These are phyloP conservation scores for Aspergillus melleus DNA, from an alignment of 2,329 filamentous ascomycete genomes.

Conservation along the genomic window DNA sequence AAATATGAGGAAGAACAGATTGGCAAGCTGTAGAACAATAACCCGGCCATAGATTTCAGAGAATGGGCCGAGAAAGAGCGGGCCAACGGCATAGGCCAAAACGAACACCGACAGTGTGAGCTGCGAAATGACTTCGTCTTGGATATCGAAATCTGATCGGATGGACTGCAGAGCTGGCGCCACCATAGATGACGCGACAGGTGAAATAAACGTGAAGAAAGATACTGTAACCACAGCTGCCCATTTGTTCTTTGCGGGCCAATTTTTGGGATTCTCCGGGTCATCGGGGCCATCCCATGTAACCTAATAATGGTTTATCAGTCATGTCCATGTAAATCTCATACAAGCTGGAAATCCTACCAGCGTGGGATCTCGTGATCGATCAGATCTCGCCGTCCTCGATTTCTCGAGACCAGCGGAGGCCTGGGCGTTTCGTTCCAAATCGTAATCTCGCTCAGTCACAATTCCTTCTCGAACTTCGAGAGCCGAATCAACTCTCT, in stretches of 20 bases:
- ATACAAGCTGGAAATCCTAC: constrained; percentile 17
- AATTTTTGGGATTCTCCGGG: constrained; percentile 53
- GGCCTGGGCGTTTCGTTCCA: constrained; percentile 20
- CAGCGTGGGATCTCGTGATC: constrained; percentile 25
- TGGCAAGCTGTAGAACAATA: constrained; percentile 55
- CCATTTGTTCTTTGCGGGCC: constrained; percentile 59
- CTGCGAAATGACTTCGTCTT: constrained; percentile 44
- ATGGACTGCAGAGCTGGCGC: constrained; percentile 55
- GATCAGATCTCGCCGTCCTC: constrained; percentile 21
- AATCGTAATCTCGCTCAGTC: constrained; percentile 29
- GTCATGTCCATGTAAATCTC: neutral
- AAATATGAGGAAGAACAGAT: constrained; percentile 58
- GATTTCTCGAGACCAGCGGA: constrained; percentile 24
- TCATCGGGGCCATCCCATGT: constrained; percentile 56
- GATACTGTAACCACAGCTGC: constrained; percentile 55
- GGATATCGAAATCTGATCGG: constrained; percentile 55
- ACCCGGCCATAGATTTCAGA: constrained; percentile 59
- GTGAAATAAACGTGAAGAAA: constrained; percentile 62
- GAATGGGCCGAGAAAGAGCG: constrained; percentile 53
- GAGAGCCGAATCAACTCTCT: constrained; percentile 16
- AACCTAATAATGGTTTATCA: constrained; percentile 27
- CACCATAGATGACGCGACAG: constrained; percentile 63
- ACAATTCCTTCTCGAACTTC: constrained; percentile 27
- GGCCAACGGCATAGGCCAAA: constrained; percentile 55
- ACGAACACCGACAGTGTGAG: constrained; percentile 58